Base-by-base conservation (phyloP, 176 grass and related monocot genomes). In the Guadua angustifolia region DNA sequence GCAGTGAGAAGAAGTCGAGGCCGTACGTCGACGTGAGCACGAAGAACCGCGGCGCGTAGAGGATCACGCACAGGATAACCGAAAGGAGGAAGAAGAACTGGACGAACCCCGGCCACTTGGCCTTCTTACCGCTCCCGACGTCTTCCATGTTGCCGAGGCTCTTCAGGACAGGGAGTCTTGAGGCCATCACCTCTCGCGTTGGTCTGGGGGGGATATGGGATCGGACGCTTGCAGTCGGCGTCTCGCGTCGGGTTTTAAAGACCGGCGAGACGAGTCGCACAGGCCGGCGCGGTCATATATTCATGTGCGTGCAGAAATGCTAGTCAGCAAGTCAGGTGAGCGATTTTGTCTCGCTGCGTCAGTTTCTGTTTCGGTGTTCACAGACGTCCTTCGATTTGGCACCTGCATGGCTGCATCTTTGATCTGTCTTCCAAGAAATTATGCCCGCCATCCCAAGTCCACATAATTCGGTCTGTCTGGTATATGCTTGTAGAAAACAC, bases 51-150 rank as follows among this genome's bases (percentile, higher is more conserved):
- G 87, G 77, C 0, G 84, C 72, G 83, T 85, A 92, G 66, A 92
- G 67, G 52, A 94, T 52, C 33, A 75, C 70, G 80, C 83, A 89
- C 13, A 84, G 53, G 79, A 82, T 51, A 51, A 94, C 42, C 18
- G 81, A 76, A 16, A 94, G 42, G 2, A 88, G 39, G 63, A 92
- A 94, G 73, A 92, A 55, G 75, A 89, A 77, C 0, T 64, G 84
- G 1, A 87, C 81, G 10, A 82, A 65, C 3, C 62, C 77, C 12
- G 81, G 81, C 70, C 77, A 60, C 43, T 7, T 77, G 13, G 25
- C 53, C 44, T 58, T 85, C 78, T 45, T 88, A 3, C 7, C 71
- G 6, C 56, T 42, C 29, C 39, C 74, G 4, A 55, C 86, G 46
- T 82, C 77, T 4, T 84, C 68, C 26, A 68, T 6, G 59, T 55